Conservation (phyloP, 1,139 yeast genomes). For the Nakaseomyces kungkrabaensis region DNA sequence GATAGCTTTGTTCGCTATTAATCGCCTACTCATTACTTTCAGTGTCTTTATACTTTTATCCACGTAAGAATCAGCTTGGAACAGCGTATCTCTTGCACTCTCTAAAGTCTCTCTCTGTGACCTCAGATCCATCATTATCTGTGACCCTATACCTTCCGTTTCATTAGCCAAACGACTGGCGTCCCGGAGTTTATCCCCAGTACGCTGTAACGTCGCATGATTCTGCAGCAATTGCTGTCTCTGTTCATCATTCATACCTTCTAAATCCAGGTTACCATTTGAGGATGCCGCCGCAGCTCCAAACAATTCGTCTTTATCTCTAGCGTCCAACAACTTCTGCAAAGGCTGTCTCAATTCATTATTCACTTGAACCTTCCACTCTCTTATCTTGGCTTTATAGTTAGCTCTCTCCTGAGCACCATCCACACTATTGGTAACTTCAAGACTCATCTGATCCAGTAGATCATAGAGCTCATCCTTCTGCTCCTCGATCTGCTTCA, state of each 20-base stretch:
- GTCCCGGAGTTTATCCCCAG: conserved; percentile 75
- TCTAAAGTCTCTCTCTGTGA: conserved; percentile 89
- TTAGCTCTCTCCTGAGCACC: conserved; percentile 18
- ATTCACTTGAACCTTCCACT: conserved; percentile 21
- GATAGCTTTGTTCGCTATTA: conserved; percentile 90
- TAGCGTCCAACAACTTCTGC: conserved; percentile 21
- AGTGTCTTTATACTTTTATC: conserved; percentile 82
- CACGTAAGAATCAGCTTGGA: conserved; percentile 87
- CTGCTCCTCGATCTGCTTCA: conserved; percentile 24
- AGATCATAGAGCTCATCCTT: conserved; percentile 27
- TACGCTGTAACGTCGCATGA: conserved; percentile 72
- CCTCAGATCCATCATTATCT: conserved; percentile 77
- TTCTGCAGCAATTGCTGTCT: conserved; percentile 73
- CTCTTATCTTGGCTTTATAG: conserved; percentile 23
- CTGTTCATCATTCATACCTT: conserved; percentile 48
- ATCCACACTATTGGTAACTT: conserved; percentile 21
- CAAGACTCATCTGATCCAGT: conserved; percentile 30
- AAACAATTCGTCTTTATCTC: conserved; percentile 23
- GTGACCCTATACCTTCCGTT: conserved; percentile 86
- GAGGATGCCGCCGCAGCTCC: conserved; percentile 9
- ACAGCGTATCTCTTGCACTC: conserved; percentile 72
- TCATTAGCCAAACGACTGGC: conserved; percentile 87
- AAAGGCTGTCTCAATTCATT: conserved; percentile 19
- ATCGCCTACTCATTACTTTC: conserved; percentile 83
- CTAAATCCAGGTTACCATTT: conserved; percentile 1